phyloP scores from a whole-genome alignment of 2,329 filamentous ascomycete genomes.

The Niveomyces coronatus region DNA sequence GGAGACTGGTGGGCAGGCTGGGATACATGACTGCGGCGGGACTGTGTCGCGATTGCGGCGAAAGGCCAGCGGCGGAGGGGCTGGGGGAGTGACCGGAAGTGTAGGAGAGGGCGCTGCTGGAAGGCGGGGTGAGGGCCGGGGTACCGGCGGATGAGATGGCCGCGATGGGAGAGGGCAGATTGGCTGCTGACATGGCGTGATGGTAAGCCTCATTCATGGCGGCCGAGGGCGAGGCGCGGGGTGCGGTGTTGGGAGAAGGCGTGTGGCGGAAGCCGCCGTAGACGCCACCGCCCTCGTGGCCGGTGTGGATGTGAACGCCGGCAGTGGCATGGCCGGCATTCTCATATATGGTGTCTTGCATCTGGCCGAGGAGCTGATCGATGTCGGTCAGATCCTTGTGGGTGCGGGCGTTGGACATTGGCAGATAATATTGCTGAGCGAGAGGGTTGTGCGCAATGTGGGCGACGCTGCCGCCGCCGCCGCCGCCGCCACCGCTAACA shows the following conservation, averaged over 20 bases:
- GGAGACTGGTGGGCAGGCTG: constrained; percentile 45
- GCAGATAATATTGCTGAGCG: constrained; percentile 72
- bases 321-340: constrained; percentile 74
- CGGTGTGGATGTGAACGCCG: constrained; percentile 65
- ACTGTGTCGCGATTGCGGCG: constrained; percentile 52
- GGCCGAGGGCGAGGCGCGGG: constrained; percentile 24
- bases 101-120: constrained; percentile 66
- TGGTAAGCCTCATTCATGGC: constrained; percentile 23
- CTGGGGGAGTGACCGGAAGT: constrained; percentile 66
- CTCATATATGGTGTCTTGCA: constrained; percentile 94
- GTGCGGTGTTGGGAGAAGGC: constrained; percentile 38
- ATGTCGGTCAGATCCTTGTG: constrained; percentile 92
- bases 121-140: constrained; percentile 66
- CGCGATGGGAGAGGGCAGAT: constrained; percentile 50
- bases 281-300: constrained; percentile 47
- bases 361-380: constrained; percentile 89
- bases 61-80: constrained; percentile 50
- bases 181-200: constrained; percentile 38
- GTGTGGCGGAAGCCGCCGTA: constrained; percentile 48
- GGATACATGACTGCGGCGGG: constrained; percentile 61
- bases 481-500: no score
- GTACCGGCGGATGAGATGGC: constrained; percentile 55
- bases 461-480: constrained; percentile 45
- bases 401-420: constrained; percentile 78
- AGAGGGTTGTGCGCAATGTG: constrained; percentile 47